Evolutionary conservation across 2,329 filamentous ascomycete genomes (phyloP).

Genomic region (Rutstroemia sp.): DNA sequence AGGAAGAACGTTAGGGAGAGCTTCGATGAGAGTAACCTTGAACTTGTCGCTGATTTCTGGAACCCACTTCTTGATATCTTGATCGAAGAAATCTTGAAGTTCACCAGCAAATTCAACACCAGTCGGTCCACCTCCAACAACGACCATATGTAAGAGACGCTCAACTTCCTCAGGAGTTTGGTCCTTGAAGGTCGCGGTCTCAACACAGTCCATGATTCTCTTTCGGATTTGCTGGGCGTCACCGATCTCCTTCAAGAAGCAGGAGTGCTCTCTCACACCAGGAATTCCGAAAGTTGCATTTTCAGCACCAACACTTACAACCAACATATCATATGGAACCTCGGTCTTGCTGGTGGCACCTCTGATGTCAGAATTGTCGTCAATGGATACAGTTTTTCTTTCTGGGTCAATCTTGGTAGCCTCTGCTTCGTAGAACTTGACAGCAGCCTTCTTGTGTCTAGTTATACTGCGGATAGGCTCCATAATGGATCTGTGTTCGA

Average conservation of each 20-base stretch:
- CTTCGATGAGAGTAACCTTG: conserved; percentile 95
- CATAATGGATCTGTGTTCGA: conserved; percentile 99
- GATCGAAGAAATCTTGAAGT: conserved; percentile 97
- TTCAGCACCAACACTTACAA: conserved; percentile 93
- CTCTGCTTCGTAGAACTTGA: conserved; percentile 97
- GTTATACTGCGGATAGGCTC: conserved; percentile 95
- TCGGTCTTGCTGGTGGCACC: conserved; percentile 75
- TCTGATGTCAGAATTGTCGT: conserved; percentile 89
- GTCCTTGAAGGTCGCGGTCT: conserved; percentile 97
- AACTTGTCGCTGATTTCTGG: conserved; percentile 93
- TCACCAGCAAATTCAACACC: conserved; percentile 98
- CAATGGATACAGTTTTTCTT: conserved; percentile 80
- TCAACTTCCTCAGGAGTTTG: conserved; percentile 82
- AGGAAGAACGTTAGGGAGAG: conserved; percentile 89
- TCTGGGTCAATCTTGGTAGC: conserved; percentile 92
- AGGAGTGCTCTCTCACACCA: conserved; percentile 89
- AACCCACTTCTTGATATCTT: conserved; percentile 96
- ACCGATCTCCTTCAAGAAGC: conserved; percentile 96
- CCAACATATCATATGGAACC: conserved; percentile 96
- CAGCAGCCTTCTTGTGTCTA: conserved; percentile 85
- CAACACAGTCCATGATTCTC: conserved; percentile 99
- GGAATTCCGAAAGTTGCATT: conserved; percentile 98
- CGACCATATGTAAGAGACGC: conserved; percentile 96
- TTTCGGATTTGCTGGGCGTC: conserved; percentile 96
- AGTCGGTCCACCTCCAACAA: conserved; percentile 86